phyloP scores from a whole-genome alignment of 75 land plant species.

The Selaginella moellendorffii region DNA sequence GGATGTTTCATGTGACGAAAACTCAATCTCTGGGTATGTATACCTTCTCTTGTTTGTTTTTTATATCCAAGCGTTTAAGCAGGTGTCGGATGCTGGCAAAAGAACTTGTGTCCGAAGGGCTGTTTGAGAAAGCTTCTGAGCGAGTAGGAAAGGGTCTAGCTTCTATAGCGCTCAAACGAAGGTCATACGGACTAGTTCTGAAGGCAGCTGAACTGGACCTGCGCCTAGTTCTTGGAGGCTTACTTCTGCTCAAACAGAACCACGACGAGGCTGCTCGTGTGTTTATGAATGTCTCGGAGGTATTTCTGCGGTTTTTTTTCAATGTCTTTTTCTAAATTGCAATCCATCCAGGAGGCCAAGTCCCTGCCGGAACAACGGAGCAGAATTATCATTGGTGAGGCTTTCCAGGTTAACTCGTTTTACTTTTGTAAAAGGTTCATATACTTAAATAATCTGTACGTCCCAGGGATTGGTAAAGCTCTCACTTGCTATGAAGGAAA shows the following conservation, averaged over 20 bases:
- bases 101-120: background rate
- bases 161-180: background rate
- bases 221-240: slow-evolving; percentile 16
- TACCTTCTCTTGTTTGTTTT: background rate
- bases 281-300: slow-evolving; percentile 19
- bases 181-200: slow-evolving; percentile 19
- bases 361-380: background rate
- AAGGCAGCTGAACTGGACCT: slow-evolving; percentile 20
- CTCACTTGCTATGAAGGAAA: slow-evolving; percentile 13
- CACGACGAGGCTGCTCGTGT: slow-evolving; percentile 16
- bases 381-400: background rate
- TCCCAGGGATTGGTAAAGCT: slow-evolving; percentile 27
- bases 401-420: background rate
- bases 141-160: background rate
- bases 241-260: slow-evolving; percentile 13
- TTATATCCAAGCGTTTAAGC: no score
- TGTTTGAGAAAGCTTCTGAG: background rate
- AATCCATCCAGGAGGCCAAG: no score
- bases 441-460: no score
- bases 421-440: no score
- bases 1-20: background rate
- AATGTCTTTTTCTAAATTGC: no score
- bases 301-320: no score
- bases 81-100: background rate
- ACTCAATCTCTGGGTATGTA: background rate